Base-by-base conservation (phyloP, 1,284 basidiomycete genomes). In the Melanopsichium pennsylvanicum region DNA sequence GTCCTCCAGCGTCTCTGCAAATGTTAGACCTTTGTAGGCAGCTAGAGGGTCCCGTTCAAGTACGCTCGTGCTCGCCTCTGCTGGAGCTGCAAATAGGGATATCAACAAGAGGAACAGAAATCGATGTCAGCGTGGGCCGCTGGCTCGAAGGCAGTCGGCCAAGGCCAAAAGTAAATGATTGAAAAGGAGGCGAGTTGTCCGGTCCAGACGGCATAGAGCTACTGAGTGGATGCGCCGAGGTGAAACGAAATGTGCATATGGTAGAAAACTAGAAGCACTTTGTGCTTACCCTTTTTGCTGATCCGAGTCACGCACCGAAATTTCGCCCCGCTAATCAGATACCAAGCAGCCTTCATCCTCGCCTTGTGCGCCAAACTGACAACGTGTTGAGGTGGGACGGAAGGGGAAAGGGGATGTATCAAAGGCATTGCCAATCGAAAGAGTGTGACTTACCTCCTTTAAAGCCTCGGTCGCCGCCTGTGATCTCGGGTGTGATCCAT, bases 1-100 rank as follows among this genome's bases (percentile, higher is more conserved):
- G 64, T 83, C 82, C 51, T 83, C 82, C 19, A 83, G 67, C n/a
- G 81, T 74, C 32, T 81, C 75, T 18, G 59, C 57, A 34, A 80
- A 74, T 11, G 64, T 67, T n/a, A 78, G 41, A 18, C 54, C 62
- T 22, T 70, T 70, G 50, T 70, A 70, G 10, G 68, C 58, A 8
- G 58, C 48, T 10, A 57, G 44, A 32, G 68, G 68, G 7, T 70
- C 62, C 8, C 49, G 62, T 27, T 54, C 42, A n/a, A 43, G n/a
- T 2, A 47, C 40, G 33, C 68, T 70, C 12, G 54, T 59, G 50
- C 68, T 66, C 4, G 62, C 54, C 35, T 60, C 60, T 32, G 47
- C 16, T 27, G 56, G 51, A 29, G 51, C 51, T 67, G 44, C 11
- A 16, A 12, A 31, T 15, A 25, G 16, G 3, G 32, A 8, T 18